Evolutionary conservation across 352 stramenopile species (phyloP).

Genomic region (Pythium periplocum): DNA sequence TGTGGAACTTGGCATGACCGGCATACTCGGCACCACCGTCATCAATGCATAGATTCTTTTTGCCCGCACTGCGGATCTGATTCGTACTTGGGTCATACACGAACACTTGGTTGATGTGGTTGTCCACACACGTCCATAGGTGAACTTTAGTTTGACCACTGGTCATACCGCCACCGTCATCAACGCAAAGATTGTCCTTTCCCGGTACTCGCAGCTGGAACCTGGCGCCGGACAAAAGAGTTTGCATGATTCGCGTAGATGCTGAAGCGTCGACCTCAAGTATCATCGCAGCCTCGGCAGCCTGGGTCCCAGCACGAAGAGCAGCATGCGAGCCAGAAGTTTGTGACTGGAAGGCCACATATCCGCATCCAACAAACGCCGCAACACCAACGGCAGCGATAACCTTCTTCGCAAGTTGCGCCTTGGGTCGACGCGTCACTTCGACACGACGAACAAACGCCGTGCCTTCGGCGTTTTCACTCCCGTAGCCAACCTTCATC

Average conservation of each 20-base stretch:
- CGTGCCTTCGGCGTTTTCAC: conserved; percentile 7
- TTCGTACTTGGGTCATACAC: conserved; percentile 18
- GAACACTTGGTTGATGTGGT: conserved; percentile 11
- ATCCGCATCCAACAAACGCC: conserved; percentile 1
- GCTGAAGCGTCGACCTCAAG: not conserved
- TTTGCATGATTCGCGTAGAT: not conserved
- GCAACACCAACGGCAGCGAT: conserved; percentile 7
- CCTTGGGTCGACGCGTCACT: conserved; percentile 1
- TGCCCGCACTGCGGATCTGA: conserved; percentile 15
- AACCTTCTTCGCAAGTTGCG: not conserved
- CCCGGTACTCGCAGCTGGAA: conserved; percentile 4
- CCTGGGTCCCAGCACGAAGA: too few relatives aligned
- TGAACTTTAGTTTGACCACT: not conserved
- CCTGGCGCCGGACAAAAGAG: not conserved
- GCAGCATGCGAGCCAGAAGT: too few relatives aligned
- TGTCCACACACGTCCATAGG: not conserved
- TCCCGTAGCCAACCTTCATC: conserved; percentile 15
- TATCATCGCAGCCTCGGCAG: not conserved
- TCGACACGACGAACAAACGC: conserved; percentile 8
- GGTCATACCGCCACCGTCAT: not conserved
- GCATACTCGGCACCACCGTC: conserved; percentile 20
- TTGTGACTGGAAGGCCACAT: too few relatives aligned
- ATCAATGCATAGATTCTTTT: conserved; percentile 27
- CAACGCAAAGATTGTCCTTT: not conserved
- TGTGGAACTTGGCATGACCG: conserved; percentile 15